phyloP scores from a whole-genome alignment of 2,329 filamentous ascomycete genomes.

The Ophiosphaerella narmari region DNA sequence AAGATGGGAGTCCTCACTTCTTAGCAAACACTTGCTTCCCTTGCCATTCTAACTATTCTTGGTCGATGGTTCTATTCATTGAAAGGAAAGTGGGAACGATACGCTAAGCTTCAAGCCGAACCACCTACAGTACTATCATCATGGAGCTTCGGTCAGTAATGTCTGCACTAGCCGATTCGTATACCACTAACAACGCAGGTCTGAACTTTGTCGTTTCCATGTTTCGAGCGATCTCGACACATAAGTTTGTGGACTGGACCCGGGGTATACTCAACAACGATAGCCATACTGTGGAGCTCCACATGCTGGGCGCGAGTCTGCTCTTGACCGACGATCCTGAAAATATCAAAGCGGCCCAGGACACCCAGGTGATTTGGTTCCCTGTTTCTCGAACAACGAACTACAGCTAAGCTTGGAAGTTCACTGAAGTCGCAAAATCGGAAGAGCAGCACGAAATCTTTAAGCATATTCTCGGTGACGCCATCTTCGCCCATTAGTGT shows the following conservation, averaged over 20 bases:
- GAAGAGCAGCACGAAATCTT: constrained; percentile 12
- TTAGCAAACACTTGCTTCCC: too few species aligned
- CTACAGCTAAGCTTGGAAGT: constrained; percentile 7
- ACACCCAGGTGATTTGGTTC: background rate
- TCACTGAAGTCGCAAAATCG: constrained; percentile 6
- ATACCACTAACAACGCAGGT: too few species aligned
- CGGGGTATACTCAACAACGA: background rate
- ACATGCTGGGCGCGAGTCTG: constrained; percentile 7
- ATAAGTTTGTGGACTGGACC: background rate
- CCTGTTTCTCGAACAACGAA: background rate
- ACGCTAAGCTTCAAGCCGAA: too few species aligned
- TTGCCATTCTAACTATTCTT: too few species aligned
- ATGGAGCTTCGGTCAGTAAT: too few species aligned
- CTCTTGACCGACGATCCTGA: constrained; percentile 11
- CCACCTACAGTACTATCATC: too few species aligned
- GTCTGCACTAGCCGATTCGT: too few species aligned
- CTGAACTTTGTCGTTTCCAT: background rate
- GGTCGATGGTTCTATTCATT: too few species aligned
- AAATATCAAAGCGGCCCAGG: constrained; percentile 10
- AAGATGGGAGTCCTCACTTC: too few species aligned
- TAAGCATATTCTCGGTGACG: constrained; percentile 9
- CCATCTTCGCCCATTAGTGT: constrained; percentile 7
- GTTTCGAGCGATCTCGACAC: background rate
- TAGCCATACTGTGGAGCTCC: constrained; percentile 6
- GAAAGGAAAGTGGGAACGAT: too few species aligned